These are phyloP conservation scores for Leptographium radiaticola DNA, from an alignment of 2,329 filamentous ascomycete species.

Conservation along the genomic window DNA sequence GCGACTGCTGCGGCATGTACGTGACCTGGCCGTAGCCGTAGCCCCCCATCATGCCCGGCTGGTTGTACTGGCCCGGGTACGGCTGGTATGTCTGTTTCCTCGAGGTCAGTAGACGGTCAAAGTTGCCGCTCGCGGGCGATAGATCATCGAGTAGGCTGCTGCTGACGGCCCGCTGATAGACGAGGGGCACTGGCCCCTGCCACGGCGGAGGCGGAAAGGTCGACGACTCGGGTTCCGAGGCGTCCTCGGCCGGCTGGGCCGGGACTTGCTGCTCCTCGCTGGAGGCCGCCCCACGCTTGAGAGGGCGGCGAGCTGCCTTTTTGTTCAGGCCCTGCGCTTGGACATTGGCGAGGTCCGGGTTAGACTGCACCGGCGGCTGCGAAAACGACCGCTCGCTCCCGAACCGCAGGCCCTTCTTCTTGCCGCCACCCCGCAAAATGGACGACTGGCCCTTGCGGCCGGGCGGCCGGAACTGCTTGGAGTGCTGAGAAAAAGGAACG, in stretches of 20 bases:
- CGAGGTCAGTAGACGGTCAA: conserved; percentile 60
- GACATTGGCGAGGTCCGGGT: conserved; percentile 14
- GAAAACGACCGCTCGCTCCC: conserved; percentile 31
- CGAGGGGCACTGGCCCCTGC: conserved; percentile 9
- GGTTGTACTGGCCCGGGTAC: conserved; percentile 36
- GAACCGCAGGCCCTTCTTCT: conserved; percentile 32
- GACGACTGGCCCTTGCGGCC: conserved; percentile 23
- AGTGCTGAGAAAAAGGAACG: not conserved
- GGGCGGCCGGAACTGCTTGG: not conserved
- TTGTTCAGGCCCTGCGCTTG: not conserved
- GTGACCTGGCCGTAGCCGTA: conserved; percentile 22
- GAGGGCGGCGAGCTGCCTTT: conserved; percentile 22
- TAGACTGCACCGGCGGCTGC: conserved; percentile 24
- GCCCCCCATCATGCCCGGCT: conserved; percentile 22
- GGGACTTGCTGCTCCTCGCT: conserved; percentile 12
- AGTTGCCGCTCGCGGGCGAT: conserved; percentile 55
- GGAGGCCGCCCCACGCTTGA: conserved; percentile 29
- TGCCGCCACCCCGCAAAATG: conserved; percentile 23
- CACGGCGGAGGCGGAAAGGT: not conserved
- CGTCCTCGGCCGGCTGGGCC: conserved; percentile 5
- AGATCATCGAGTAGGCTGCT: conserved; percentile 34
- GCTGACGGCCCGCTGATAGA: not conserved
- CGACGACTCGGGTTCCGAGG: not conserved
- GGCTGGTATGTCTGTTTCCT: conserved; percentile 47
- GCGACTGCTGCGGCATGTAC: conserved; percentile 25